phyloP scores from a whole-genome alignment of 306 rosid genomes.

The Quercus dentata region DNA sequence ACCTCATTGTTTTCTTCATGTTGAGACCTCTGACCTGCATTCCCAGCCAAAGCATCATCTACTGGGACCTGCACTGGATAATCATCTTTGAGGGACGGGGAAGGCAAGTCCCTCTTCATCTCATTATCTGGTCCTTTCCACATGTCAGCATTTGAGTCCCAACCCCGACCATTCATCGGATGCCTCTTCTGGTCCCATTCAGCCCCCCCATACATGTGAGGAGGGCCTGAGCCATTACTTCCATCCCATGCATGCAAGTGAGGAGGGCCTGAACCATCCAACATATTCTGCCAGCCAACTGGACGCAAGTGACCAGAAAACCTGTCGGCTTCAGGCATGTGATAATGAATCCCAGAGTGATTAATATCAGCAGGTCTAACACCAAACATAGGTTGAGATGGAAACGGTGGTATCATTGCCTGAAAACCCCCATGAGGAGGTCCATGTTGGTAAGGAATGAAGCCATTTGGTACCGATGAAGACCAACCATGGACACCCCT shows the following conservation, averaged over 20 bases:
- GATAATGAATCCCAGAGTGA: slow-evolving; percentile 84
- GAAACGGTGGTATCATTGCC: slow-evolving; percentile 79
- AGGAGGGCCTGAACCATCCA: slow-evolving; percentile 92
- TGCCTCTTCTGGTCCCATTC: slow-evolving; percentile 96
- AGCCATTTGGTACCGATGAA: slow-evolving; percentile 80
- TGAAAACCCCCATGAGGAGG: slow-evolving; percentile 91
- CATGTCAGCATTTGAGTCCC: slow-evolving; percentile 81
- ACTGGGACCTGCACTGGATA: slow-evolving; percentile 33
- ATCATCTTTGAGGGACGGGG: slow-evolving; percentile 68
- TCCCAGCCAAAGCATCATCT: slow-evolving; percentile 52
- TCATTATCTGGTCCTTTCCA: slow-evolving; percentile 87
- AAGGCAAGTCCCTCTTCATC: slow-evolving; percentile 66
- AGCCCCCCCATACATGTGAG: slow-evolving; percentile 67
- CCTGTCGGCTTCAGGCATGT: slow-evolving; percentile 83
- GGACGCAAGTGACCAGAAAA: slow-evolving; percentile 88
- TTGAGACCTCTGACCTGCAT: slow-evolving; percentile 46
- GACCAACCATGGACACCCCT: slow-evolving; percentile 91
- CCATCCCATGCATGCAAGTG: slow-evolving; percentile 93
- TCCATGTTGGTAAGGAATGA: slow-evolving; percentile 91
- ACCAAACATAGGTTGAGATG: slow-evolving; percentile 76
- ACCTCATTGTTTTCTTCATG: slow-evolving; percentile 45
- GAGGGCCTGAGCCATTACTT: slow-evolving; percentile 82
- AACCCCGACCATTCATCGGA: slow-evolving; percentile 65
- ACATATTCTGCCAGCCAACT: slow-evolving; percentile 84
- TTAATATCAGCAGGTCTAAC: slow-evolving; percentile 85